Conservation (phyloP, 2,329 filamentous ascomycete genomes). For the Verticillium nubilum region DNA sequence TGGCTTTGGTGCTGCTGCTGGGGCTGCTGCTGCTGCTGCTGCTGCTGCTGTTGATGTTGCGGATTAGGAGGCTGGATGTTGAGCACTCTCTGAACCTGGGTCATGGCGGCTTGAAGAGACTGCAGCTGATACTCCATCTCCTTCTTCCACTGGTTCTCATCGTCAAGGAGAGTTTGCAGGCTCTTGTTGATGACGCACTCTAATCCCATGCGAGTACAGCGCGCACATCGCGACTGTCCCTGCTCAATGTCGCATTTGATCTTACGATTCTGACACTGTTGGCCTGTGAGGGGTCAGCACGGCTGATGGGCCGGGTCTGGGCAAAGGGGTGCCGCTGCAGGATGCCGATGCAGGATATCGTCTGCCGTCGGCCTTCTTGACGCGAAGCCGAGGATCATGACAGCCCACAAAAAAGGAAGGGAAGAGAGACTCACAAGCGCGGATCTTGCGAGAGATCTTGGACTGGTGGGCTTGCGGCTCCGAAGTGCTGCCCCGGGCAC, state of each 20-base stretch:
- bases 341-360: too few species aligned
- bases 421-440: conserved; percentile 19
- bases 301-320: background rate
- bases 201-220: conserved; percentile 3
- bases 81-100: conserved; percentile 18
- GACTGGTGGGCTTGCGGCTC: conserved; percentile 15
- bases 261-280: conserved; percentile 7
- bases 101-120: conserved; percentile 18
- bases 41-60: background rate
- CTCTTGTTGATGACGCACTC: conserved; percentile 44
- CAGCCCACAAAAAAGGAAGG: background rate
- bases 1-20: background rate
- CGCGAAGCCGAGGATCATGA: background rate
- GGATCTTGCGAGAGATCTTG: conserved; percentile 25
- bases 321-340: background rate
- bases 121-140: conserved; percentile 20
- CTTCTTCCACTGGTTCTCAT: conserved; percentile 16
- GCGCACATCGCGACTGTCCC: conserved; percentile 1
- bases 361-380: too few species aligned
- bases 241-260: conserved; percentile 4
- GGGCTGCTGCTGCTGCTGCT: background rate
- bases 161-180: background rate
- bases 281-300: background rate
- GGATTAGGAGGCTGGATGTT: conserved; percentile 1
- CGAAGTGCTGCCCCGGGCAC: background rate